phyloP scores from a whole-genome alignment of 768 basidiomycete genomes.

The Saitozyma podzolica region DNA sequence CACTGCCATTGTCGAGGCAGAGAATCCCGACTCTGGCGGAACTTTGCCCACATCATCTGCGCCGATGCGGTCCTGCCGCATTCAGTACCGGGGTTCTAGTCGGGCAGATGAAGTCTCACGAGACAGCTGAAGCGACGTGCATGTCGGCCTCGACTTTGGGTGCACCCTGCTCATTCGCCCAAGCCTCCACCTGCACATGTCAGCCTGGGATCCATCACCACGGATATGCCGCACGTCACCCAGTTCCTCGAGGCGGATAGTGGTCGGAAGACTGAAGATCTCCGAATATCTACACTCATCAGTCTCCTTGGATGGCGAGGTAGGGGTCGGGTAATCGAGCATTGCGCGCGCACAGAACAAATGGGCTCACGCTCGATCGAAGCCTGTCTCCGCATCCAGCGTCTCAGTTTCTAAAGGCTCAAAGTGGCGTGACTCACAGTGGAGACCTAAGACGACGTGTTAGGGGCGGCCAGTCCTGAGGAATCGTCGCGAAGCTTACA shows the following conservation, averaged over 20 bases:
- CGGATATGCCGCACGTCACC: slow-evolving; percentile 5
- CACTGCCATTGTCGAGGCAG: too few species aligned
- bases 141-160: slow-evolving; percentile 9
- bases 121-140: slow-evolving; percentile 11
- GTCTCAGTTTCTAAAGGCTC: neutral
- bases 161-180: slow-evolving; percentile 12
- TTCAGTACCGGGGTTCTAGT: too few species aligned
- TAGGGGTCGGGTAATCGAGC: too few species aligned
- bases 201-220: neutral
- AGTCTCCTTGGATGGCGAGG: neutral
- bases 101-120: too few species aligned
- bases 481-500: slow-evolving; percentile 7
- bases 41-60: too few species aligned
- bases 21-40: too few species aligned
- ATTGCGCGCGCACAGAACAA: too few species aligned
- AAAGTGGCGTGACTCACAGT: neutral
- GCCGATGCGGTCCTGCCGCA: too few species aligned
- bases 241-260: slow-evolving; percentile 5
- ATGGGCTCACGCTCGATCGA: slow-evolving; percentile 9
- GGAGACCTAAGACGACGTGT: slow-evolving; percentile 2
- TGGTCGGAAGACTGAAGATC: slow-evolving; percentile 16
- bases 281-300: slow-evolving; percentile 9
- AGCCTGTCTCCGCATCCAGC: slow-evolving; percentile 3
- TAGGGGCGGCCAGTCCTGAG: neutral
- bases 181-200: slow-evolving; percentile 9